Evolutionary conservation across 108 stramenopile species (phyloP), one percentile per base, ranked within the genome.

Genomic region (Bacterosira constricta): DNA sequence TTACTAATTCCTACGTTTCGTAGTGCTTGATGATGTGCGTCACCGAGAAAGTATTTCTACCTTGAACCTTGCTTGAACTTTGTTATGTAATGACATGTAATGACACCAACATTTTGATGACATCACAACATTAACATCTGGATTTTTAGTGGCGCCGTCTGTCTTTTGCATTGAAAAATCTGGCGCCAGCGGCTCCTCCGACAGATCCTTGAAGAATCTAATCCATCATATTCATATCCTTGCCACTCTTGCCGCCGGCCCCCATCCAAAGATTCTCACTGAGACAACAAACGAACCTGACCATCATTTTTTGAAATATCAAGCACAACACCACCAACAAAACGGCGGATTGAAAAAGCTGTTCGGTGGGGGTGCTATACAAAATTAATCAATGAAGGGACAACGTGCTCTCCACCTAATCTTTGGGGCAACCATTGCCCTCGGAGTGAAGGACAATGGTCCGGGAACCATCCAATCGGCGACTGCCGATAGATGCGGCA

Each of bases 371-470:
- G 15, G 46, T 47, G 46, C 46, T 23, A 18, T 23, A 18, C 46
- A 47, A 47, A 2, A 7, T 23, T 2, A 47, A 47, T 11, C 36
- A 44, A 68, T 39, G 41, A 70, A n/a, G 41, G 23, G 69, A 26
- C 69, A 41, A 35, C 57, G 47, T 25, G 45, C 47, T 37, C 39
- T 68, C 32, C 38, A 34, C 34, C 20, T 59, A 7, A 42, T 70
- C 35, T 49, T 59, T 39, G 57, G 45, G 35, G 57, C 30, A 32
- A 59, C 57, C 3, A 35, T 59, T 10, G 46, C 47, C 17, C 17
- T 59, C 30, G 57, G 67, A 13, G 9, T 56, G 10, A 47, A 45
- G 29, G 47, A 56, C 46, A 26, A 37, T n/a, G 29, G 50, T 15
- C 51, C 35, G 50, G 11, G 25, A 0, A 21, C 55, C 15, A 27